Evolutionary conservation across 371 early-diverging fungal genomes (phyloP).

Genomic region (Rhizopus arrhizus): DNA sequence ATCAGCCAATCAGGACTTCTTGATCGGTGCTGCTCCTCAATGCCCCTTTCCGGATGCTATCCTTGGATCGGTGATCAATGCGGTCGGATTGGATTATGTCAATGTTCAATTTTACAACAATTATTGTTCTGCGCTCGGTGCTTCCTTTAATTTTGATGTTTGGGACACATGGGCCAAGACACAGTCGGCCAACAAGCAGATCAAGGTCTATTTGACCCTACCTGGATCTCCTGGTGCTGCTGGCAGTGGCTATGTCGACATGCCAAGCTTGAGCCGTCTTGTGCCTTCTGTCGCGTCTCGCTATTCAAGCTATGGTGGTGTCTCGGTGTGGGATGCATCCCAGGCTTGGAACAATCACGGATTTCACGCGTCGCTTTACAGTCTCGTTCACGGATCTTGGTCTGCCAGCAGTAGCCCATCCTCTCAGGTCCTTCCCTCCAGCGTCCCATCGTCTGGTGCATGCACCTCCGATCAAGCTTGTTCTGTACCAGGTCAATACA

Average conservation of each 20-base stretch:
- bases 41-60: slow-evolving; percentile 72
- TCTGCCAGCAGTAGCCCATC: background rate
- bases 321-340: slow-evolving; percentile 69
- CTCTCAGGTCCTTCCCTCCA: too few species aligned
- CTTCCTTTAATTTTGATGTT: slow-evolving; percentile 64
- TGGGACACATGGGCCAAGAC: slow-evolving; percentile 64
- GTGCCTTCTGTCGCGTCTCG: slow-evolving; percentile 36
- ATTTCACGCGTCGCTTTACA: slow-evolving; percentile 31
- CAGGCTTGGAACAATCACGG: slow-evolving; percentile 46
- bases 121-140: slow-evolving; percentile 56
- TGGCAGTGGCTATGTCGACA: slow-evolving; percentile 60
- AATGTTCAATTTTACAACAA: slow-evolving; percentile 80
- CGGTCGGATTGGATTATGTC: slow-evolving; percentile 59
- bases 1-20: slow-evolving; percentile 34
- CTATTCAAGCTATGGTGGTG: slow-evolving; percentile 64
- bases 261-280: slow-evolving; percentile 37
- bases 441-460: too few species aligned
- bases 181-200: slow-evolving; percentile 59
- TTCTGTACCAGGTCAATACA: slow-evolving; percentile 22
- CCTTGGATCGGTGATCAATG: slow-evolving; percentile 46
- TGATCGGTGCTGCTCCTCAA: slow-evolving; percentile 74
- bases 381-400: slow-evolving; percentile 13
- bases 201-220: slow-evolving; percentile 61
- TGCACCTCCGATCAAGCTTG: slow-evolving; percentile 19
- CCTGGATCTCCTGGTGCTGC: slow-evolving; percentile 67